Evolutionary conservation across 768 basidiomycete genomes (phyloP), one percentile per base, ranked within the genome.

Genomic region (Boletus sp.): DNA sequence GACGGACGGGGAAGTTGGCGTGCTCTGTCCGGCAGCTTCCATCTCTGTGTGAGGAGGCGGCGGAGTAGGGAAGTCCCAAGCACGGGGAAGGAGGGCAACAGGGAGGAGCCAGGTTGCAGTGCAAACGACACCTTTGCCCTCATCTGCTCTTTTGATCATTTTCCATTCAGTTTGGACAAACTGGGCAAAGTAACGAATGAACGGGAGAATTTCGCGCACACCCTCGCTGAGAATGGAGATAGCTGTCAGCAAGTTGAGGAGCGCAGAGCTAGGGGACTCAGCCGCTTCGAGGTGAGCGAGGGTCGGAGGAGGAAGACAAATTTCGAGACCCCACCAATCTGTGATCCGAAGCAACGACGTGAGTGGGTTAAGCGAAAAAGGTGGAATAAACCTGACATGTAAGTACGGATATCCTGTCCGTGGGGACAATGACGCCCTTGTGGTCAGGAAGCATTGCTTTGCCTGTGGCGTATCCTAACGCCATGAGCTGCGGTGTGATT

Each of bases 311-410:
- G 93, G 92, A 27, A 95, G 75, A 34, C 83, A 77, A 0, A 93
- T 51, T 65, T 95, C 92, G 13, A 90, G 74, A 14, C 92, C 92
- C 92, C 92, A 95, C 92, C 92, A 93, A 69, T 93, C 90, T 93
- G 57, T 19, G 15, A 27, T 51, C 32, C 0, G 30, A 54, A 41
- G 40, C 14, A 51, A 45, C 37, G 34, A 19, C 2, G 50, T 67
- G 53, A 62, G 56, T 21, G 41, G 0, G 32, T 42, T 32, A 7
- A 56, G 30, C 3, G 34, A 7, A 27, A 25, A 41, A 21, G 1
- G 51, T 50, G 37, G 39, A 43, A 40, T 43, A n/a, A 32, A 8
- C 71, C 87, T 66, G 67, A 91, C 90, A 93, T 14, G 90, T 90
- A 27, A 93, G 71, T 23, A 87, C 79, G 11, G 87, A 90, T 67